Base-by-base conservation (phyloP, 177 flowering plant genomes). In the Vitis hybrid region DNA sequence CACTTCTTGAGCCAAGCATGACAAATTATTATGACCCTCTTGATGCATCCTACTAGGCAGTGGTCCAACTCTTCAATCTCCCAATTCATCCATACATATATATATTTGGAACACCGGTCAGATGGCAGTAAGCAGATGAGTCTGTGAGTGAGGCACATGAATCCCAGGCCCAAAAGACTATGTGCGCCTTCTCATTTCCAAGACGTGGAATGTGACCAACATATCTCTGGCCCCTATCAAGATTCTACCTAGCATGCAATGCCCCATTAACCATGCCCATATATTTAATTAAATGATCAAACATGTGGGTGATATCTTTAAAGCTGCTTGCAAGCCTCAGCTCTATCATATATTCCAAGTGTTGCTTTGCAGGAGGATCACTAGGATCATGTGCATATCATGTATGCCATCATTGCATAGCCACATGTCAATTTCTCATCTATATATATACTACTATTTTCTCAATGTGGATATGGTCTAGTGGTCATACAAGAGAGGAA, bases 321-420 rank as follows among this genome's bases (percentile, higher is more conserved):
- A 71, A 51, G 39, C 45, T 16, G 53, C 45, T 20, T 31, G 12
- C 56, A 48, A 8, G 50, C n/a, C 39, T 31, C 5, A 2, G 5
- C 39, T 31, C 39, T 31, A 2, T 31, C 39, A 31, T 61, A n/a
- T 6, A 26, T 50, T n/a, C 31, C 10, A 63, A 59, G 65, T 69
- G 73, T 66, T 59, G 50, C 67, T 76, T 72, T 61, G 54, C 53
- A 31, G 26, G 66, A 53, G 52, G 67, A 66, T 73, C 67, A 61
- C 73, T 73, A 26, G 71, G 71, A 77, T 73, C 72, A 52, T 67
- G 69, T 73, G 74, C 77, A 58, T 53, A 70, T 77, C 72, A 73
- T 77, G 80, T 58, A 31, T 60, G 5, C 20, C 64, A 77, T 70
- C 68, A 73, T 77, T 69, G 56, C 49, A 18, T 8, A 4, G 39